Percentiles rank a stretch among this genome's conserved stretches.
Conservation (phyloP, 2,329 filamentous ascomycete species). For the Aspergillus neoniger region DNA sequence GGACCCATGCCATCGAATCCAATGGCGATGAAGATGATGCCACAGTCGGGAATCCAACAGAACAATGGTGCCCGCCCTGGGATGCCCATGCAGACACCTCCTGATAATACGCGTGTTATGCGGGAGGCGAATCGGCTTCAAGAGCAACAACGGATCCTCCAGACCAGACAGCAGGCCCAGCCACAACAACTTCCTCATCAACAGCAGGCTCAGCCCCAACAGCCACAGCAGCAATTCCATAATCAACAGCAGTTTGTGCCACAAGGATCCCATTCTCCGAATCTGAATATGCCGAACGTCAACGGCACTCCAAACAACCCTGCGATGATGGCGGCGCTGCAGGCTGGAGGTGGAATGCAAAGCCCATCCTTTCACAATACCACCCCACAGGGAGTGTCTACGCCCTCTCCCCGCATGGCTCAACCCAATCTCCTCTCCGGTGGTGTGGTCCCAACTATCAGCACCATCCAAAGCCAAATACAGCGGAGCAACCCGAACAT, state of each 20-base stretch:
- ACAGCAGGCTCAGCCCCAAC: constrained; percentile 35
- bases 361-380: constrained; percentile 47
- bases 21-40: constrained; percentile 59
- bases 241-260: constrained; percentile 43
- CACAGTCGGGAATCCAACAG: constrained; percentile 61
- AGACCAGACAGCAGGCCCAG: constrained; percentile 48
- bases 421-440: constrained; percentile 55
- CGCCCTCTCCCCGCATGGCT: constrained; percentile 50
- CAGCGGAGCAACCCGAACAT: constrained; percentile 54
- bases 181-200: constrained; percentile 30
- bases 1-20: constrained; percentile 54
- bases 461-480: constrained; percentile 55
- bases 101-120: constrained; percentile 51
- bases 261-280: constrained; percentile 49
- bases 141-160: constrained; percentile 62
- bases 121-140: constrained; percentile 52
- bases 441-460: constrained; percentile 58
- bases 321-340: constrained; percentile 49
- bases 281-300: constrained; percentile 45
- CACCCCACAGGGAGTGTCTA: constrained; percentile 43
- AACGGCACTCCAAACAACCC: constrained; percentile 45
- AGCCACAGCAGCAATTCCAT: constrained; percentile 36
- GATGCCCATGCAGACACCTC: constrained; percentile 57
- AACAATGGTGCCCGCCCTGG: constrained; percentile 40
- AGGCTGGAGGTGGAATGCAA: constrained; percentile 44